A percentile compares a stretch with the other conserved stretches of the same genome.
These are phyloP conservation scores for Colletotrichum sp. DNA, from an alignment of 2,329 filamentous ascomycete species.

Conservation along the genomic window DNA sequence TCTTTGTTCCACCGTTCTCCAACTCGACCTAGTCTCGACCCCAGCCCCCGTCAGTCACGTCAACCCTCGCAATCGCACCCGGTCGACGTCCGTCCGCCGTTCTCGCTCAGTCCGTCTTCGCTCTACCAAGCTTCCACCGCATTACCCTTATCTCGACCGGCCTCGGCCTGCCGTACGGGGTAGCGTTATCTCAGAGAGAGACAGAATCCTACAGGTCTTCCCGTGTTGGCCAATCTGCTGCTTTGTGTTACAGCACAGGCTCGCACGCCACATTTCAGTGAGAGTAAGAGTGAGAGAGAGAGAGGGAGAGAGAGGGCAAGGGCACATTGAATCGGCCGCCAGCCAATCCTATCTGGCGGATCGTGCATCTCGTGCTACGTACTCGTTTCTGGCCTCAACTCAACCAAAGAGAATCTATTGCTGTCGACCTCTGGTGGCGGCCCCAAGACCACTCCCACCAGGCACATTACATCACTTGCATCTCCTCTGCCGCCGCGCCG, in stretches of 20 bases:
- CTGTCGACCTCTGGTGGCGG: conserved; percentile 9
- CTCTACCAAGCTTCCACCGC: not conserved
- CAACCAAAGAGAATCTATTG: not conserved
- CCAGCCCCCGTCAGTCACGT: conserved; percentile 5
- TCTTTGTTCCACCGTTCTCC: not conserved
- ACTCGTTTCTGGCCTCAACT: not conserved
- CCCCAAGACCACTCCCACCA: not conserved
- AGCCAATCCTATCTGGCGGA: conserved; percentile 3
- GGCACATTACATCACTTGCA: conserved; percentile 21
- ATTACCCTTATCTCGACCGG: conserved; percentile 8
- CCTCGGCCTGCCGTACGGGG: not conserved
- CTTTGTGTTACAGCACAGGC: conserved; percentile 2
- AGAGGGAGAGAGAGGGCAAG: not conserved
- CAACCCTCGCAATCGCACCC: conserved; percentile 12
- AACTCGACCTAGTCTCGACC: not conserved
- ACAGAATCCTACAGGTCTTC: not conserved
- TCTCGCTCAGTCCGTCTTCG: not conserved
- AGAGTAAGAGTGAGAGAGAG: not conserved
- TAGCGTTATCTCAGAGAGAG: conserved; percentile 4
- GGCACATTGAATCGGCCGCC: not conserved
- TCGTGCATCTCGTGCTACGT: conserved; percentile 13
- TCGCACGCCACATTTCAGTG: not conserved
- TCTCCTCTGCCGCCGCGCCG: conserved; percentile 5
- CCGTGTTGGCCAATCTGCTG: not conserved
- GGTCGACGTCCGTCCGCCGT: not conserved